Conservation (phyloP, 2,329 filamentous ascomycete species). For the Colletotrichum sp. region DNA sequence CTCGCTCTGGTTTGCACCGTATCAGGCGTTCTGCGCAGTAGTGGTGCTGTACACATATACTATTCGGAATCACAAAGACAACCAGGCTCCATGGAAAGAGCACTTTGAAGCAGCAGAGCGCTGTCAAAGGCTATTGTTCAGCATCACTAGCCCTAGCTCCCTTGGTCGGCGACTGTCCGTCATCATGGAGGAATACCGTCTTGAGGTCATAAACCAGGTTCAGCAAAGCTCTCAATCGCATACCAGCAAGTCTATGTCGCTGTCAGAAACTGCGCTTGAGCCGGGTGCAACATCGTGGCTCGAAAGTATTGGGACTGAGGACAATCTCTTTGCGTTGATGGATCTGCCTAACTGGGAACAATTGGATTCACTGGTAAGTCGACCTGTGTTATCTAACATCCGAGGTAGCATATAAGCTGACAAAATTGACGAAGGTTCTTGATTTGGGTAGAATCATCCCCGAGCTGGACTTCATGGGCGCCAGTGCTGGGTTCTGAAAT, state of each 20-base stretch:
- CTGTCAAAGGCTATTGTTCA: conserved; percentile 43
- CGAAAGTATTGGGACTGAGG: neutral
- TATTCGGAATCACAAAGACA: conserved; percentile 37
- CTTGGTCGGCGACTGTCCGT: conserved; percentile 43
- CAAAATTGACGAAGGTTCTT: neutral
- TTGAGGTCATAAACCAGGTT: conserved; percentile 21
- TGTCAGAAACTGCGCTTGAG: neutral
- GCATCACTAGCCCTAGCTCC: conserved; percentile 38
- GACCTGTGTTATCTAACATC: accelerated
- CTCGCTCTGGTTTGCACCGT: conserved; percentile 36
- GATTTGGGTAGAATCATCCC: neutral
- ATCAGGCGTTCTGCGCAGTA: conserved; percentile 48
- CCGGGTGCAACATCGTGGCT: neutral
- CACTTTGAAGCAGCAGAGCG: conserved; percentile 40
- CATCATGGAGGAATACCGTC: conserved; percentile 39
- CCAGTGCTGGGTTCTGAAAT: neutral
- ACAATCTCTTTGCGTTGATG: neutral
- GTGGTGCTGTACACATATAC: conserved; percentile 48
- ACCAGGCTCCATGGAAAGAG: conserved; percentile 26
- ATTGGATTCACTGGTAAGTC: conserved; percentile 22
- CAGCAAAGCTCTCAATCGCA: conserved; percentile 18
- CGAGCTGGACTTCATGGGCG: neutral
- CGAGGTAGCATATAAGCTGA: neutral
- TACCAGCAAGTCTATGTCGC: neutral
- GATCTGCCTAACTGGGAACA: conserved; percentile 28